A percentile compares a stretch with the other conserved stretches of the same genome.
These are phyloP conservation scores for Eragrostis curvula DNA, from an alignment of 176 grass and related monocot species.

Conservation along the genomic window DNA sequence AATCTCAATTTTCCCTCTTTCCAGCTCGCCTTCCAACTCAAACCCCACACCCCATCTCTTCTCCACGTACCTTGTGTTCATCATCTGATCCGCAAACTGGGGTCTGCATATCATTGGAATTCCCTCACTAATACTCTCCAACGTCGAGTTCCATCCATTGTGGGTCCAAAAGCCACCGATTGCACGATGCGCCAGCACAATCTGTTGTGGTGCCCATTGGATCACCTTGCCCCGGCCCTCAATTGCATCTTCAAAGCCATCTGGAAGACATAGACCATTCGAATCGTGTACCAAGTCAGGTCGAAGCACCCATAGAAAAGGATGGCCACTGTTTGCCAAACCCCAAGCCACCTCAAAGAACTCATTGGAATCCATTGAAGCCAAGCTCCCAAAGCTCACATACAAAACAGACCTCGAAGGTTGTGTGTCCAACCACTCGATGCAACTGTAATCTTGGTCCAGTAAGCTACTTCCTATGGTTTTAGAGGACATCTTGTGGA, in stretches of 20 bases:
- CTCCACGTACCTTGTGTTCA: no score
- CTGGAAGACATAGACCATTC: neutral
- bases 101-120: no score
- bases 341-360: slow-evolving; percentile 37
- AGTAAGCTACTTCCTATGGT: neutral
- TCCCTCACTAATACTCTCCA: no score
- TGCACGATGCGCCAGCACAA: slow-evolving; percentile 35
- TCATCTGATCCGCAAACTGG: no score
- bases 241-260: neutral
- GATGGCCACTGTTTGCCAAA: neutral
- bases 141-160: slow-evolving; percentile 41
- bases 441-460: neutral
- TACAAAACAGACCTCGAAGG: slow-evolving; percentile 24
- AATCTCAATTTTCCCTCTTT: no score
- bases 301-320: slow-evolving; percentile 30
- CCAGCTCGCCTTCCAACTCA: no score
- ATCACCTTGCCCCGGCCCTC: slow-evolving; percentile 34
- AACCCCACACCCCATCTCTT: no score
- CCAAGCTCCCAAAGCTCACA: slow-evolving; percentile 56
- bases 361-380: neutral
- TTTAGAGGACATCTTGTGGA: slow-evolving; percentile 39
- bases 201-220: slow-evolving; percentile 47
- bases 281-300: neutral
- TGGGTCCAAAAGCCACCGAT: slow-evolving; percentile 51
- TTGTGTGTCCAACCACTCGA: slow-evolving; percentile 45